Evolutionary conservation across 305 asterid species (phyloP), one percentile per base, ranked within the genome.

Genomic region (Ruellia speciosa): DNA sequence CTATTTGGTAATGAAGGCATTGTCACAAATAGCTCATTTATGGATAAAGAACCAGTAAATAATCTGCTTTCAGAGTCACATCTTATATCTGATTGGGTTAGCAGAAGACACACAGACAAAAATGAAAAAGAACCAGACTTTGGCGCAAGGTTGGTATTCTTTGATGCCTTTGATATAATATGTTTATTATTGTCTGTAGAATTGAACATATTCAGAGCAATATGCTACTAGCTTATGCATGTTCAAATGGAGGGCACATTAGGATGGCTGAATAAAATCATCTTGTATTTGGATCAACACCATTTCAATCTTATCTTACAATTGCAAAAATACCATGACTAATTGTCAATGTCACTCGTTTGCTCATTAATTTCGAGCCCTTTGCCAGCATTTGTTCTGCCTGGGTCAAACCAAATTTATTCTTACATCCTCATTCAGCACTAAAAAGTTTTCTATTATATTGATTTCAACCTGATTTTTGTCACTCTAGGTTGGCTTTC

Each of bases 1-100:
- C 66, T 54, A 47, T 72, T 53, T 33, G 59, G 67, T 49, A 65
- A 75, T 57, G 81, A 77, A 70, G 68, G 60, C 54, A 62, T 75
- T 60, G 68, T 62, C 55, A 48, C 79, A 62, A 76, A 70, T 40
- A 52, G 54, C 75, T 54, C 28, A 54, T 41, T 60, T 37, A 56
- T 61, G 39, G 87, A 80, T 66, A 85, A 77, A 71, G 92, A 81
- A 60, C 65, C 74, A 47, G 70, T 54, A 28, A 75, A 77, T 71
- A 67, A 71, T 46, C 76, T 86, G 61, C 73, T 93, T 28, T 83
- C 92, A 17, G 95, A 87, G 69, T 86, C 96, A 0, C 81, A 78
- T 80, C 87, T 93, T 70, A 93, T 93, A 75, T 76, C 94, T 54
- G 95, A 93, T 68, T 93, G 97, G 97, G 86, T 70, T 59, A 83